Base-by-base conservation (phyloP, 805 yeast genomes). In the Sporopachydermia quercuum region DNA sequence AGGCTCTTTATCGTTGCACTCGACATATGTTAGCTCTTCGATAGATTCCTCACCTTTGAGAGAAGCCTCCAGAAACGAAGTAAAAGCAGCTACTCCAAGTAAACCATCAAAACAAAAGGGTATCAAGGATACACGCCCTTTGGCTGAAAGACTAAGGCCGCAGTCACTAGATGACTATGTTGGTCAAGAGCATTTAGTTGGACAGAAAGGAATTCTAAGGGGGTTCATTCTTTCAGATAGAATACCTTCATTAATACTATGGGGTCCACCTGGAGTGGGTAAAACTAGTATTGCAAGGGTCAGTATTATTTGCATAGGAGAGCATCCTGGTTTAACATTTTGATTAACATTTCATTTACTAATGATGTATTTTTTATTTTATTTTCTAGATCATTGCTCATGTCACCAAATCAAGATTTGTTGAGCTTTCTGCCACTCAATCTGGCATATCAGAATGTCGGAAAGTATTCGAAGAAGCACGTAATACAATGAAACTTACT, bases 191-290 rank as follows among this genome's bases (percentile, higher is more conserved):
- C 94, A 87, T 57, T 58, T 91, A 2, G 63, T 89, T 3, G 79
- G 82, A 0, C 57, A 61, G 1, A 49, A 56, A 5, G 94, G 96
- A 1, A 62, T 77, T 2, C 59, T 89, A 2, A 60, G 74, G 18
- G 76, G 76, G 36, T 81, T 81, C 44, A 65, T 87, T 2, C 65
- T 68, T 30, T 59, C 69, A n/a, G 73, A 78, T n/a, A 62, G 66
- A 37, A 62, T 82, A 4, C 96, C 96, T 1, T 85, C 96, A 0
- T 68, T 91, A 74, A 74, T 91, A 2, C 60, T 91, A 3, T 81
- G 91, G 82, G 99, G 99, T 0, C 94, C 94, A 1, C 94, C 96
- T 2, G 98, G 98, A 0, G 87, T 85, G 2, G 89, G 91, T 0
- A 91, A 91, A 53, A 91, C 98, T 0, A 79, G 96, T 0, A 54